These are phyloP conservation scores for Beauveria sp. DNA, from an alignment of 2,329 filamentous ascomycete species.

Conservation along the genomic window DNA sequence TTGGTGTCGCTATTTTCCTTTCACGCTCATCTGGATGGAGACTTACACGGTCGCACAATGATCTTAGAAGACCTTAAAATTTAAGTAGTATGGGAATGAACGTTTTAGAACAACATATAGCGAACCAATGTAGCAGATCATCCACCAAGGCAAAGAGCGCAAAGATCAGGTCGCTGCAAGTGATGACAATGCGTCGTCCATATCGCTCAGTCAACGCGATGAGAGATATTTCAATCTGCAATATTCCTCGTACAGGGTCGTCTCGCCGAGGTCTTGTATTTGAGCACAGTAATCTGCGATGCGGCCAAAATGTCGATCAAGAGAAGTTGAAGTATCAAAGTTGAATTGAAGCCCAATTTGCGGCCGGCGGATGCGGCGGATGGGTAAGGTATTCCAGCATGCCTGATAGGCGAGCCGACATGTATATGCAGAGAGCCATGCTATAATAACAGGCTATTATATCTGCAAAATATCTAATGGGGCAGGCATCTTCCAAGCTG, in stretches of 20 bases:
- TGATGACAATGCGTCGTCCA: conserved; percentile 1
- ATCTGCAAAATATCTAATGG: background rate
- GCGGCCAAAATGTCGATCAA: background rate
- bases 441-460: background rate
- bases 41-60: background rate
- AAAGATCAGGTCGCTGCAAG: conserved; percentile 1
- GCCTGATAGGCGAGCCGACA: background rate
- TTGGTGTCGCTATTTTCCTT: too few species aligned
- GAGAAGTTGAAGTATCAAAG: background rate
- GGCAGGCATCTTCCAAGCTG: background rate
- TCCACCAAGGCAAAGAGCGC: background rate
- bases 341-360: conserved; percentile 4
- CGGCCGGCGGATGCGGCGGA: background rate
- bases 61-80: background rate
- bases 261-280: background rate
- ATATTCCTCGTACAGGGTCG: background rate
- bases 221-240: conserved; percentile 5
- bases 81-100: background rate
- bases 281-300: background rate
- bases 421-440: background rate
- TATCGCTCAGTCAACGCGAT: conserved; percentile 9
- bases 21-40: background rate
- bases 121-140: background rate
- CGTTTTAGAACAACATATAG: background rate
- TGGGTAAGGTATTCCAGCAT: background rate